Evolutionary conservation across 768 basidiomycete species (phyloP).

Genomic region (Trametes meyenii): DNA sequence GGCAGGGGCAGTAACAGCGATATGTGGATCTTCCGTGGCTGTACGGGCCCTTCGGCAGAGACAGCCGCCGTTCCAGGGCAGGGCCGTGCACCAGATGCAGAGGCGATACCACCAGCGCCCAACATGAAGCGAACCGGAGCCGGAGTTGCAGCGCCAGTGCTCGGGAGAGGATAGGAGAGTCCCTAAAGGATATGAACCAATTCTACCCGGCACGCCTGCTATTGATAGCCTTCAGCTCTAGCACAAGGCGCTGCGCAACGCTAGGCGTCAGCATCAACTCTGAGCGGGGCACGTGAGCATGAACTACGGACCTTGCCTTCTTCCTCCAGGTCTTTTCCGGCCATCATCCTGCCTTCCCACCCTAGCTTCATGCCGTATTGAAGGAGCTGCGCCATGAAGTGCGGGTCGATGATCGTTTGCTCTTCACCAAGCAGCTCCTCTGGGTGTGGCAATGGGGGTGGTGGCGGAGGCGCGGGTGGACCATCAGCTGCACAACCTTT

Average conservation of each 20-base stretch:
- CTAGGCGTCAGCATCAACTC: neutral
- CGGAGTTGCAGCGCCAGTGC: too few species aligned
- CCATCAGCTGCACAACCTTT: neutral
- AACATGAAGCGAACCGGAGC: too few species aligned
- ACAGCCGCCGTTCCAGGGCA: too few species aligned
- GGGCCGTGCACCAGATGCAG: too few species aligned
- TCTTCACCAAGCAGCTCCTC: constrained; percentile 44
- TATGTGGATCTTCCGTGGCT: neutral
- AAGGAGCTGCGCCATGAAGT: constrained; percentile 78
- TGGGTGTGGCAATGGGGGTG: constrained; percentile 24
- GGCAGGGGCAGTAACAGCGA: neutral
- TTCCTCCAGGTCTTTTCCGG: constrained; percentile 48
- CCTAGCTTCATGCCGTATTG: constrained; percentile 71
- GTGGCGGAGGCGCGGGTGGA: constrained; percentile 35
- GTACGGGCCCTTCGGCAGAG: too few species aligned
- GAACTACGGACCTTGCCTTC: constrained; percentile 55
- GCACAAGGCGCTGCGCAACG: constrained; percentile 13
- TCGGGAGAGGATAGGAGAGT: too few species aligned
- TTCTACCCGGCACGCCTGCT: neutral
- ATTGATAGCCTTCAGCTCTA: constrained; percentile 18
- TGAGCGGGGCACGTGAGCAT: too few species aligned
- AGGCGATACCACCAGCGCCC: too few species aligned
- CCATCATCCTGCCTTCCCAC: constrained; percentile 30
- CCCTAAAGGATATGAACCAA: too few species aligned
- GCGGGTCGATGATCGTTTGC: constrained; percentile 76